Conservation (phyloP, 1,284 basidiomycete species). For the Omphalotus olearius region DNA sequence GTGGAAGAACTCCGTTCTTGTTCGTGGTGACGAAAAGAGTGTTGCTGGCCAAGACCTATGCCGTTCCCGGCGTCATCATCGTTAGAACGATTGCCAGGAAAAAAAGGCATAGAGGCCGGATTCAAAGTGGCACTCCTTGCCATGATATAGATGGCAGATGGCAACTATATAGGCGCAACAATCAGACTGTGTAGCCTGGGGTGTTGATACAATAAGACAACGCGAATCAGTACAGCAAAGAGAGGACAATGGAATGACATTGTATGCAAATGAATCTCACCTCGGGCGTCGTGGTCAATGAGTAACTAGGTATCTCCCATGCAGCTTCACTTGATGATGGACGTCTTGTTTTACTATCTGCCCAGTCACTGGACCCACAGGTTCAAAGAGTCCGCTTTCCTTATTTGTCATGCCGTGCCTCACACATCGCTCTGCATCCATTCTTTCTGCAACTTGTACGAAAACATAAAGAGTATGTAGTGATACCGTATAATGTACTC, state of each 20-base stretch:
- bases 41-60: constrained; percentile 40
- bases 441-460: too few relatives aligned
- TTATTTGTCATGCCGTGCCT: too few relatives aligned
- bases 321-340: constrained; percentile 20
- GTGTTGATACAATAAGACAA: constrained; percentile 24
- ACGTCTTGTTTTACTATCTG: constrained; percentile 5
- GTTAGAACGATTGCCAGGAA: constrained; percentile 55
- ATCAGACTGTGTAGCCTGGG: constrained; percentile 24
- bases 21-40: constrained; percentile 40
- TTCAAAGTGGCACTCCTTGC: constrained; percentile 72
- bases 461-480: too few relatives aligned
- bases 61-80: constrained; percentile 48
- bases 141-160: constrained; percentile 44
- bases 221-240: constrained; percentile 1
- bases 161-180: constrained; percentile 27
- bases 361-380: not conserved
- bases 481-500: too few relatives aligned
- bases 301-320: constrained; percentile 37
- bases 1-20: constrained; percentile 54
- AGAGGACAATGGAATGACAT: not conserved
- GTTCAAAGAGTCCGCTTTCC: not conserved
- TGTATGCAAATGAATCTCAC: not conserved
- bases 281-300: constrained; percentile 18
- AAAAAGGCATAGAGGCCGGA: constrained; percentile 78
- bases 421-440: too few relatives aligned